Evolutionary conservation across 2,329 filamentous ascomycete genomes (phyloP).

Genomic region (Colletotrichum endophyticum): DNA sequence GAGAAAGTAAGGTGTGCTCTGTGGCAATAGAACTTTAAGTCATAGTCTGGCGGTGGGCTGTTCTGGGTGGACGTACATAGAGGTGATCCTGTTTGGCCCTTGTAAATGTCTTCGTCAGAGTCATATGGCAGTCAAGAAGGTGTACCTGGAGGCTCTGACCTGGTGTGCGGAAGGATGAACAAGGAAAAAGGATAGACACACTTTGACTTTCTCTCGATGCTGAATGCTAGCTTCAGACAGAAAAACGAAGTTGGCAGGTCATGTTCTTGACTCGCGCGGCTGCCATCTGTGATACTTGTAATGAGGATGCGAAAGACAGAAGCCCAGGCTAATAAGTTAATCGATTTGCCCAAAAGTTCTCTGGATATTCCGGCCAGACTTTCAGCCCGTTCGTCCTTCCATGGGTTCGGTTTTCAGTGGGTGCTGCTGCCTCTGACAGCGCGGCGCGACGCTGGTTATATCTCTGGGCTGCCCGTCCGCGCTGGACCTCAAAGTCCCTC

Average conservation of each 20-base stretch:
- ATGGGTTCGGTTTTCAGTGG: fast-evolving
- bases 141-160: neutral
- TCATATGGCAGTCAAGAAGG: neutral
- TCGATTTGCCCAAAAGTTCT: no score
- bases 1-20: neutral
- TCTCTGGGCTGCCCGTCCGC: neutral
- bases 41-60: neutral
- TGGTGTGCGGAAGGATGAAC: neutral
- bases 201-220: neutral
- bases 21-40: fast-evolving
- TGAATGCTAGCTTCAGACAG: neutral
- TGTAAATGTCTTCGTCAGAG: neutral
- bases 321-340: neutral
- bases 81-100: neutral
- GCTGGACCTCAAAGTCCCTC: neutral
- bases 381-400: neutral
- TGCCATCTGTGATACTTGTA: neutral
- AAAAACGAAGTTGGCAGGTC: neutral
- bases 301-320: neutral
- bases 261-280: neutral
- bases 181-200: fast-evolving
- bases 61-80: neutral
- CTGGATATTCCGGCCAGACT: neutral
- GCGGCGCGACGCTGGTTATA: neutral
- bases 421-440: neutral